These are phyloP conservation scores for Cenchrus fungigraminus DNA, from an alignment of 176 grass and related monocot species.

Conservation along the genomic window DNA sequence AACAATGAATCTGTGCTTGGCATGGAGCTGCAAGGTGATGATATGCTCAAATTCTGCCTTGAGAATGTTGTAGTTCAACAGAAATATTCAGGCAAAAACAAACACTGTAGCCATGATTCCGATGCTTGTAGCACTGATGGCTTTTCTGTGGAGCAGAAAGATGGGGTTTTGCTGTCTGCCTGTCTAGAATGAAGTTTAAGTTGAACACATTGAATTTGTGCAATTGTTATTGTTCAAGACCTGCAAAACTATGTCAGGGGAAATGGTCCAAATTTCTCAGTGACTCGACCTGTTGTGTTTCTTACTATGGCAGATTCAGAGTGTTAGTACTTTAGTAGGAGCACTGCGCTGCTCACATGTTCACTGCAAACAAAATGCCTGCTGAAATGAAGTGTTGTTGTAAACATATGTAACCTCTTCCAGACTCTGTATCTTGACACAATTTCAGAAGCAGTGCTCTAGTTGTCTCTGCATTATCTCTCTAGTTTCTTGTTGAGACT, in stretches of 20 bases:
- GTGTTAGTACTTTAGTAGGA: too few relatives aligned
- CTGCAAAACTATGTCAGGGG: too few relatives aligned
- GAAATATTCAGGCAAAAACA: too few relatives aligned
- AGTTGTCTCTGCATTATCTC: too few relatives aligned
- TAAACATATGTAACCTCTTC: not conserved
- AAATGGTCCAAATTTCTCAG: too few relatives aligned
- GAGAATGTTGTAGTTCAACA: not conserved
- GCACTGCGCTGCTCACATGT: not conserved
- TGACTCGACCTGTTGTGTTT: too few relatives aligned
- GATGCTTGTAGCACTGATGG: not conserved
- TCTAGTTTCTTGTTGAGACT: too few relatives aligned
- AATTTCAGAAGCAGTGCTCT: too few relatives aligned
- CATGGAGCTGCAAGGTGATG: not conserved
- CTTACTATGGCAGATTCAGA: too few relatives aligned
- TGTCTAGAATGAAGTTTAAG: not conserved
- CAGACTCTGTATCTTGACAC: too few relatives aligned
- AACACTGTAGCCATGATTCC: not conserved
- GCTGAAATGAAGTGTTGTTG: not conserved
- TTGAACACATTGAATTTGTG: not conserved
- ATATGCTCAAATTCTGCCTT: not conserved
- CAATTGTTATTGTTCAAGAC: not conserved
- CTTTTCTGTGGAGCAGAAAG: not conserved
- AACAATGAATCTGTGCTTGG: not conserved
- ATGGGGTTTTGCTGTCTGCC: not conserved
- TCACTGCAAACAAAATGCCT: not conserved